Conservation (phyloP, 345 rosid species). For the Dovyalis caffra region DNA sequence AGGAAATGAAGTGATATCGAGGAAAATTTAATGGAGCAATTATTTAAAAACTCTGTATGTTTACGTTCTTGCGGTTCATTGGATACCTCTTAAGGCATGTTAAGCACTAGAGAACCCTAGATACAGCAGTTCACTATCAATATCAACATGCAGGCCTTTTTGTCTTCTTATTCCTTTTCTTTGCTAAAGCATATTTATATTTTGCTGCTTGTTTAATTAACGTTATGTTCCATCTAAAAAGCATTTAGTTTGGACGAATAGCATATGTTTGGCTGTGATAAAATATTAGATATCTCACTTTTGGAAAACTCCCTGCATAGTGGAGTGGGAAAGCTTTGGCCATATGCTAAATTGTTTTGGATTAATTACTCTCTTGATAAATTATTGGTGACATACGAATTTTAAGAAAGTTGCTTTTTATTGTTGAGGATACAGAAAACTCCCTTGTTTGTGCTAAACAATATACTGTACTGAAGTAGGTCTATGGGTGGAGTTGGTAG, state of each 20-base stretch:
- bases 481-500: not conserved
- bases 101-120: too few species aligned
- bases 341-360: not conserved
- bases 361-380: too few species aligned
- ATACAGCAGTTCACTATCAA: too few species aligned
- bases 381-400: not conserved
- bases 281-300: not conserved
- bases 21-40: too few species aligned
- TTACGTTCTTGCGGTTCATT: not conserved
- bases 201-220: not conserved
- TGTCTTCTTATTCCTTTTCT: too few species aligned
- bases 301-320: not conserved
- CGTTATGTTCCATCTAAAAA: not conserved
- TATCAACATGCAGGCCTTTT: too few species aligned
- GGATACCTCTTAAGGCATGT: too few species aligned
- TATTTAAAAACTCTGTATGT: too few species aligned
- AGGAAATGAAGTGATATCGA: too few species aligned
- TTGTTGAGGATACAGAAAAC: not conserved
- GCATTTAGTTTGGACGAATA: not conserved
- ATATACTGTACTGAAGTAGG: not conserved
- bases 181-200: too few species aligned
- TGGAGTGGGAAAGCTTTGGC: not conserved
- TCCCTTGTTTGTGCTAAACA: too few species aligned
- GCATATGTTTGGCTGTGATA: not conserved
- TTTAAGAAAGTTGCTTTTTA: not conserved